These are phyloP conservation scores for Ascochyta viciae-villosae DNA, from an alignment of 2,329 filamentous ascomycete genomes.

Conservation along the genomic window DNA sequence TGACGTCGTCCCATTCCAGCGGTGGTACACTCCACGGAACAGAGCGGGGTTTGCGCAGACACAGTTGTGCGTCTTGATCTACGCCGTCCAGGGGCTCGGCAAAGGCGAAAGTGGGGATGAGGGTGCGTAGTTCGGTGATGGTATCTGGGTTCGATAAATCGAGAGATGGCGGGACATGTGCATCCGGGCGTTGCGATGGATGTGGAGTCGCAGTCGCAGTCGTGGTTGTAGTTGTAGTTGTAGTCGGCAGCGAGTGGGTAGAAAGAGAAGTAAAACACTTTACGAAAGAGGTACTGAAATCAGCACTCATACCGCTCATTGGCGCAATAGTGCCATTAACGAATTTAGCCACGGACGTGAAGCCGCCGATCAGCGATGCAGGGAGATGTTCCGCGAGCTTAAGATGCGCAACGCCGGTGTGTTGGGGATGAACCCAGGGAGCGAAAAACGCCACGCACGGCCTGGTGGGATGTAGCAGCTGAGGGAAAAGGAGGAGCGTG, in stretches of 20 bases:
- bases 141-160: slow-evolving; percentile 10
- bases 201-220: too few species aligned
- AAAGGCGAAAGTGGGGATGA: slow-evolving; percentile 25
- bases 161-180: neutral
- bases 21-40: slow-evolving; percentile 17
- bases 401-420: slow-evolving; percentile 22
- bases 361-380: slow-evolving; percentile 22
- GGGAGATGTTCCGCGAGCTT: slow-evolving; percentile 25
- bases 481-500: slow-evolving; percentile 25
- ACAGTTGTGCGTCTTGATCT: slow-evolving; percentile 27
- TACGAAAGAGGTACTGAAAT: neutral
- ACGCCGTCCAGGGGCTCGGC: slow-evolving; percentile 27
- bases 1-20: slow-evolving; percentile 24
- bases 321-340: slow-evolving; percentile 25
- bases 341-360: slow-evolving; percentile 19
- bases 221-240: too few species aligned
- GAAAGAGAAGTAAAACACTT: slow-evolving; percentile 5
- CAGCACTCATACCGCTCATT: slow-evolving; percentile 15
- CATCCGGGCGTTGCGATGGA: too few species aligned
- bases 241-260: neutral
- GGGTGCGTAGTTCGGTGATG: slow-evolving; percentile 16
- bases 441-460: slow-evolving; percentile 33
- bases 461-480: slow-evolving; percentile 24
- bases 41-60: slow-evolving; percentile 24
- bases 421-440: slow-evolving; percentile 33